phyloP scores from a whole-genome alignment of 2,329 filamentous ascomycete species.

The Beauveria scarabaeidicola region DNA sequence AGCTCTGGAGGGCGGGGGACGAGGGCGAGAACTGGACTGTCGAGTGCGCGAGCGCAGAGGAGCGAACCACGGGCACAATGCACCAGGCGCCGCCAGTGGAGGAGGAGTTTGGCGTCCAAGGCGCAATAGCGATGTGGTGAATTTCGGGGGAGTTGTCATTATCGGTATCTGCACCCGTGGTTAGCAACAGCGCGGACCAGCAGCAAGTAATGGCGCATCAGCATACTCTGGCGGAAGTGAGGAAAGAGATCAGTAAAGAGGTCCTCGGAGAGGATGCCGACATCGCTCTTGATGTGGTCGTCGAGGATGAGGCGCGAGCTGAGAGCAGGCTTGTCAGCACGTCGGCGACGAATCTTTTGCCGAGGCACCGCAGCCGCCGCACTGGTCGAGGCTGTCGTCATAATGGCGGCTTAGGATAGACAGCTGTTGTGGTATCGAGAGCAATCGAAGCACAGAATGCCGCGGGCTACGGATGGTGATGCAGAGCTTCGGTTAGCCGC shows the following conservation, averaged over 20 bases:
- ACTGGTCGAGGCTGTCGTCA: slow-evolving; percentile 17
- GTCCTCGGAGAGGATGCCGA: slow-evolving; percentile 80
- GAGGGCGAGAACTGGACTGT: slow-evolving; percentile 71
- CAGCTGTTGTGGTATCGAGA: neutral
- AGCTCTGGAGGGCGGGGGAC: slow-evolving; percentile 68
- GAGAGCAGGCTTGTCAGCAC: slow-evolving; percentile 65
- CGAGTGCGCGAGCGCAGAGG: slow-evolving; percentile 59
- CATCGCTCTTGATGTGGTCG: slow-evolving; percentile 74
- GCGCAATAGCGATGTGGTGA: slow-evolving; percentile 63
- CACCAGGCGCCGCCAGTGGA: slow-evolving; percentile 69
- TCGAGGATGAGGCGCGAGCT: slow-evolving; percentile 77
- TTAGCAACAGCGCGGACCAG: neutral
- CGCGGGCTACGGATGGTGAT: neutral
- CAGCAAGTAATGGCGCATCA: neutral
- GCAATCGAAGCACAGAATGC: neutral
- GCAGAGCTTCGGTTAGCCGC: slow-evolving; percentile 8
- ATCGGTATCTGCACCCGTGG: slow-evolving; percentile 20
- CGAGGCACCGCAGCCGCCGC: slow-evolving; percentile 20
- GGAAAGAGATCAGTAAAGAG: slow-evolving; percentile 77
- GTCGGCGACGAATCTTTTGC: slow-evolving; percentile 43
- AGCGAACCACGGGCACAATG: slow-evolving; percentile 65
- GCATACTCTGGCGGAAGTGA: slow-evolving; percentile 44
- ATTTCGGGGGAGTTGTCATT: slow-evolving; percentile 33
- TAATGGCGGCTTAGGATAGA: slow-evolving; percentile 8
- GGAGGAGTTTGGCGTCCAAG: slow-evolving; percentile 55